Base-by-base conservation (phyloP, 768 basidiomycete species). In the Cystobasidium onofrii region DNA sequence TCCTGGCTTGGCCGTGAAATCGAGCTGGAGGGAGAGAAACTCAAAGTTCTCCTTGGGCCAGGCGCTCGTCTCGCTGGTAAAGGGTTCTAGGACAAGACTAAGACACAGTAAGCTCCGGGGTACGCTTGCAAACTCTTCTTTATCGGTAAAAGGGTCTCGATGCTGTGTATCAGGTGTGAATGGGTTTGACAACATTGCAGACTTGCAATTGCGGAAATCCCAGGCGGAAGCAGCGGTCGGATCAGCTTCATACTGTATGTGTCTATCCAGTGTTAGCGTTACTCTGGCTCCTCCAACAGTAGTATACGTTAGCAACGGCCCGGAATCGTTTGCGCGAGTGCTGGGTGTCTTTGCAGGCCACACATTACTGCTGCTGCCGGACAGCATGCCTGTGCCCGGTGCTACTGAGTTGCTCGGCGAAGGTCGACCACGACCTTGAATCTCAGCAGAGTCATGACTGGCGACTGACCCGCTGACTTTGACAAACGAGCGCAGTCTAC, bases 221-320 rank as follows among this genome's bases (percentile, higher is more conserved):
- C 65, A 67, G 20, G 65, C 65, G 7, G 50, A 67, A 12, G 44
- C 65, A n/a, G 65, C 65, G 25, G 18, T 36, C 4, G 65, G 65
- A 7, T 46, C 33, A 7, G 69, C 69, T 60, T 36, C 46, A 41
- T 71, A 71, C 33, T 71, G 69, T 4, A 71, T 71, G 31, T 33
- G 25, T 17, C 69, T 52, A 36, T 71, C 69, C 17, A 71, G 39
- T 3, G 69, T 27, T 20, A 71, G 69, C 7, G 27, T 34, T 1
- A 71, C 9, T n/a, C 17, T 44, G 17, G 69, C 50, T 23, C 69
- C 69, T 13, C 69, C 69, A 36, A 15, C 13, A 9, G 33, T 7
- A 20, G 1, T n/a, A 12, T 52, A 13, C 17, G 20, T 29, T 1
- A 71, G 33, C 36, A 71, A 54, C 18, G 69, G 69, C 33, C 69